These are phyloP conservation scores for Sanguinoderma infundibulare DNA, from an alignment of 1,284 basidiomycete species.

Conservation along the genomic window DNA sequence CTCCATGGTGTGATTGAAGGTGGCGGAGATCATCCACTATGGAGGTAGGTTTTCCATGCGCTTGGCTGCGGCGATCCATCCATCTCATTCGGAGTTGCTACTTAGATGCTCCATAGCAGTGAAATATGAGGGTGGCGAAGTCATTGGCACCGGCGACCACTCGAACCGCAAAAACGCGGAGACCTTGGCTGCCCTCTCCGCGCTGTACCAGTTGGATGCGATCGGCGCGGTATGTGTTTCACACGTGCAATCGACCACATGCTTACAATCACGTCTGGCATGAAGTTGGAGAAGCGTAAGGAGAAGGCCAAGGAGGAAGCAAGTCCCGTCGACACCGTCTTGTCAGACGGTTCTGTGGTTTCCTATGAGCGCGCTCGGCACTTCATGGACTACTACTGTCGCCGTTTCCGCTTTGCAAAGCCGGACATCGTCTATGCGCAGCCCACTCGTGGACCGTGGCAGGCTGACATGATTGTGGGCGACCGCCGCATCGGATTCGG, in stretches of 20 bases:
- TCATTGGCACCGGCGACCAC: slow-evolving; percentile 69
- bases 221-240: slow-evolving; percentile 54
- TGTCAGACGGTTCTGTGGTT: slow-evolving; percentile 74
- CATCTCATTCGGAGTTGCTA: background rate
- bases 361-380: slow-evolving; percentile 79
- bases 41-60: slow-evolving; percentile 16
- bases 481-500: slow-evolving; percentile 85
- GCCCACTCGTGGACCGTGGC: slow-evolving; percentile 56
- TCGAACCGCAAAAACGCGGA: slow-evolving; percentile 73
- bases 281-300: slow-evolving; percentile 23
- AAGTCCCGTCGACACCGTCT: slow-evolving; percentile 34
- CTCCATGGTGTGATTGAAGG: slow-evolving; percentile 20
- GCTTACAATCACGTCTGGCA: background rate
- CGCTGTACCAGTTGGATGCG: slow-evolving; percentile 70
- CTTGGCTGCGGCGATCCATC: background rate
- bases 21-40: slow-evolving; percentile 17
- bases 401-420: slow-evolving; percentile 78
- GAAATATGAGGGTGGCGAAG: slow-evolving; percentile 37
- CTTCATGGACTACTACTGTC: slow-evolving; percentile 97
- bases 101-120: slow-evolving; percentile 15
- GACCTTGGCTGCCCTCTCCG: slow-evolving; percentile 75
- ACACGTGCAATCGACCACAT: background rate
- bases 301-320: slow-evolving; percentile 9
- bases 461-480: slow-evolving; percentile 83
- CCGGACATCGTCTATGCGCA: slow-evolving; percentile 74